These are phyloP conservation scores for Cystobasidiaceae sp. DNA, from an alignment of 1,284 basidiomycete species.

Conservation along the genomic window DNA sequence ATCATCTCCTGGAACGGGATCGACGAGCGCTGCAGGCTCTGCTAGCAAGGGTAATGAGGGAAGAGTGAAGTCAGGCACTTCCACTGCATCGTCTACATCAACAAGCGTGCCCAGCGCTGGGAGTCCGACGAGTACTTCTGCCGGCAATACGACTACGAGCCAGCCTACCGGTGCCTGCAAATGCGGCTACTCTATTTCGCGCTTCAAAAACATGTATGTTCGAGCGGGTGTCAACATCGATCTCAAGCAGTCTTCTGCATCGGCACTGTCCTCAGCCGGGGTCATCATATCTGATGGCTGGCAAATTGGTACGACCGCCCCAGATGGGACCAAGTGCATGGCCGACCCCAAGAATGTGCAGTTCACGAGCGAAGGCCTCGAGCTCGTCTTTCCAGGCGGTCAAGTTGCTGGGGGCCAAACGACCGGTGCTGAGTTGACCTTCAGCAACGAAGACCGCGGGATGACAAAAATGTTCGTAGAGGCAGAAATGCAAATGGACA, in stretches of 20 bases:
- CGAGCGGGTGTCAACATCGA: background rate
- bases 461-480: constrained; percentile 14
- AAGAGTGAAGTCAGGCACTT: background rate
- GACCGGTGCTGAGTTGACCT: constrained; percentile 14
- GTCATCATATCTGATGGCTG: background rate
- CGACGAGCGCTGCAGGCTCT: too few relatives aligned
- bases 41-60: too few relatives aligned
- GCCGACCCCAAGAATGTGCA: background rate
- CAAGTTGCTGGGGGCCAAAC: constrained; percentile 10
- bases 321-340: constrained; percentile 2
- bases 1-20: too few relatives aligned
- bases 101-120: background rate
- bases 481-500: constrained; percentile 15
- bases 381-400: constrained; percentile 21
- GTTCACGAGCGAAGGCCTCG: background rate
- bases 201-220: background rate
- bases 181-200: background rate
- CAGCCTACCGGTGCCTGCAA: too few relatives aligned
- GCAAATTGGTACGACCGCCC: constrained; percentile 11
- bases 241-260: background rate
- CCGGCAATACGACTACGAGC: too few relatives aligned
- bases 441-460: background rate
- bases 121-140: too few relatives aligned
- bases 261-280: background rate
- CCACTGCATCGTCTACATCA: background rate